These are phyloP conservation scores for Pyrenophora tritici-repentis DNA, from an alignment of 2,329 filamentous ascomycete genomes.

Conservation along the genomic window DNA sequence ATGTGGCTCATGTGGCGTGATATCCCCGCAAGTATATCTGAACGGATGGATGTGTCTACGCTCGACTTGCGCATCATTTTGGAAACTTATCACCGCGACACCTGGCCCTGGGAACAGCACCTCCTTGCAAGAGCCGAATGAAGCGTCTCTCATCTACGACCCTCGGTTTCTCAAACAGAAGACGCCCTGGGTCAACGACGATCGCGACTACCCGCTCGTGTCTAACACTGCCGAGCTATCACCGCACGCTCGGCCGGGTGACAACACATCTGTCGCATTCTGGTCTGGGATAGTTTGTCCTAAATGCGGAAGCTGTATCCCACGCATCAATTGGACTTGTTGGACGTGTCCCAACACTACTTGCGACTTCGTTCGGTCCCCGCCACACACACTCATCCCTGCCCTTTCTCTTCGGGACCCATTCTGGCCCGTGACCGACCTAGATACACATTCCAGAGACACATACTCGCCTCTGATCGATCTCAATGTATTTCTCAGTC, in stretches of 20 bases:
- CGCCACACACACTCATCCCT: conserved; percentile 40
- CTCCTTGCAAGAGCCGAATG: conserved; percentile 35
- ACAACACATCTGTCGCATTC: conserved; percentile 58
- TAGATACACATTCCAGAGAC: conserved; percentile 40
- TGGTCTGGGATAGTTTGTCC: conserved; percentile 71
- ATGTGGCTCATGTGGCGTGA: conserved; percentile 43
- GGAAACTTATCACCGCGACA: conserved; percentile 47
- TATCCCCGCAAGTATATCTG: conserved; percentile 49
- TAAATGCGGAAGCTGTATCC: conserved; percentile 64
- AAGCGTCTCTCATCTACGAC: conserved; percentile 56
- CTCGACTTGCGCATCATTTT: conserved; percentile 59
- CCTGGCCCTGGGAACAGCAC: conserved; percentile 12
- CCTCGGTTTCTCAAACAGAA: conserved; percentile 62
- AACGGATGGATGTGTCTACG: conserved; percentile 65
- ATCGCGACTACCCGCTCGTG: conserved; percentile 45
- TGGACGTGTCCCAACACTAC: conserved; percentile 63
- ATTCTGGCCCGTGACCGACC: conserved; percentile 41
- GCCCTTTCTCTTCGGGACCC: conserved; percentile 40
- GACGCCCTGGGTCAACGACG: conserved; percentile 50
- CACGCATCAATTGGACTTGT: conserved; percentile 63
- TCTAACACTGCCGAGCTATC: conserved; percentile 32
- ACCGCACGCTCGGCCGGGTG: conserved; percentile 46
- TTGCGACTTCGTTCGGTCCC: conserved; percentile 56
- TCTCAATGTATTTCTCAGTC: conserved; percentile 38
- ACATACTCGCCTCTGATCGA: conserved; percentile 40